A percentile compares a stretch with the other conserved stretches of the same genome.
Evolutionary conservation across 306 rosid species (phyloP).

Genomic region (Benincasa hispida): DNA sequence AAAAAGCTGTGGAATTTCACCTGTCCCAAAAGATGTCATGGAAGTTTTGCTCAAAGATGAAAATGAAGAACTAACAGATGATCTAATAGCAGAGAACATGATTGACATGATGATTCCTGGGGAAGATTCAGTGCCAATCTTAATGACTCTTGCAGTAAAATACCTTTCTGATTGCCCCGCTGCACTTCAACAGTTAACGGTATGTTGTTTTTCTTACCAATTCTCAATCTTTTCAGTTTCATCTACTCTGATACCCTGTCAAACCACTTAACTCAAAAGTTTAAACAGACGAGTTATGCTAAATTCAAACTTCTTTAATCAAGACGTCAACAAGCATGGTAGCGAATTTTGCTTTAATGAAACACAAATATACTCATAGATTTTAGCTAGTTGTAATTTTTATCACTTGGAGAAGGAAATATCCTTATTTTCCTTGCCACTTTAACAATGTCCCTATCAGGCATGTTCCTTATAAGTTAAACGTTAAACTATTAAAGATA

Average conservation of each 20-base stretch:
- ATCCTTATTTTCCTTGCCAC: not conserved
- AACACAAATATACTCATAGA: not conserved
- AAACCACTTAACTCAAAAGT: not conserved
- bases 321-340: not conserved
- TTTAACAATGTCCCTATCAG: not conserved
- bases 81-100: conserved; percentile 80
- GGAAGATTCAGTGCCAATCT: conserved; percentile 93
- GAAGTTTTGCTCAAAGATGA: conserved; percentile 75
- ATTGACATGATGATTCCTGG: conserved; percentile 99
- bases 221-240: not conserved
- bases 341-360: not conserved
- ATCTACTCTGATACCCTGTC: not conserved
- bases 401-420: not conserved
- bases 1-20: conserved; percentile 27
- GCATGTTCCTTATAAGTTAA: not conserved
- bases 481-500: too few relatives aligned
- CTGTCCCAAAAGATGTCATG: conserved; percentile 62
- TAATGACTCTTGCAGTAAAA: conserved; percentile 74
- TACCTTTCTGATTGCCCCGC: conserved; percentile 74
- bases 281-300: not conserved
- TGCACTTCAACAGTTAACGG: conserved; percentile 73
- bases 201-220: conserved; percentile 9
- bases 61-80: conserved; percentile 51
- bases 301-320: not conserved
- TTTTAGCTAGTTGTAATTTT: not conserved